phyloP scores from a whole-genome alignment of 2,329 filamentous ascomycete genomes.

The Scedosporium boydii region DNA sequence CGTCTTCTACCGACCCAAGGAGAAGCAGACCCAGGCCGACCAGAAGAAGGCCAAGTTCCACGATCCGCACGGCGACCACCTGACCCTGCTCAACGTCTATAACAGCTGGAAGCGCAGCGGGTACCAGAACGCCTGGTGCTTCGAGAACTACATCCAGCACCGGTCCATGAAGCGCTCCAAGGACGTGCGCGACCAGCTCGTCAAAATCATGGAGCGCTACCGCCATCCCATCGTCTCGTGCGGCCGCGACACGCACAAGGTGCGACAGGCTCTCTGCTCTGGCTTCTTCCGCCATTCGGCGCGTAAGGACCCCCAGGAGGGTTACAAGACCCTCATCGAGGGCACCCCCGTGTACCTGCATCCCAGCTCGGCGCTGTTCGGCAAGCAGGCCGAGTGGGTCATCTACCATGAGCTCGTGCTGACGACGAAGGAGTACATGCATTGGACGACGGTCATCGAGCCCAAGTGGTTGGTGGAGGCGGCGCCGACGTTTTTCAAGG shows the following conservation, averaged over 20 bases:
- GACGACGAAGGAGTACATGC: conserved; percentile 98
- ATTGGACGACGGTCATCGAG: conserved; percentile 84
- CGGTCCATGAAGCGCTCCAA: conserved; percentile 80
- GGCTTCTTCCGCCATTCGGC: conserved; percentile 96
- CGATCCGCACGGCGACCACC: conserved; percentile 86
- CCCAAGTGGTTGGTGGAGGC: conserved; percentile 91
- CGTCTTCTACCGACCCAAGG: conserved; percentile 92
- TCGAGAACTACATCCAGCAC: conserved; percentile 95
- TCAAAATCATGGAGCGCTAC: conserved; percentile 90
- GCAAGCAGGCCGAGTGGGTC: conserved; percentile 93
- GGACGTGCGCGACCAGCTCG: conserved; percentile 84
- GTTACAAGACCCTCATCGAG: conserved; percentile 95
- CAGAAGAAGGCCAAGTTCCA: conserved; percentile 98
- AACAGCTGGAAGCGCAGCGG: conserved; percentile 88
- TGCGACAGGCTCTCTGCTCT: conserved; percentile 79
- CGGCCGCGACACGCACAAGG: conserved; percentile 76
- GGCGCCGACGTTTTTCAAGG: conserved; percentile 98
- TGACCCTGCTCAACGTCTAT: conserved; percentile 93
- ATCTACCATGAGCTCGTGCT: conserved; percentile 87
- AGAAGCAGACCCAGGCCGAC: conserved; percentile 93
- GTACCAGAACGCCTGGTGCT: conserved; percentile 84
- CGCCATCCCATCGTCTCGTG: conserved; percentile 75
- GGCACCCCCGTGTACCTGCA: conserved; percentile 93
- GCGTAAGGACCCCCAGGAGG: conserved; percentile 90
- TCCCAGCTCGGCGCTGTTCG: conserved; percentile 82